Evolutionary conservation across 1,139 yeast genomes (phyloP).

Genomic region (Yamadazyma dushanensis): DNA sequence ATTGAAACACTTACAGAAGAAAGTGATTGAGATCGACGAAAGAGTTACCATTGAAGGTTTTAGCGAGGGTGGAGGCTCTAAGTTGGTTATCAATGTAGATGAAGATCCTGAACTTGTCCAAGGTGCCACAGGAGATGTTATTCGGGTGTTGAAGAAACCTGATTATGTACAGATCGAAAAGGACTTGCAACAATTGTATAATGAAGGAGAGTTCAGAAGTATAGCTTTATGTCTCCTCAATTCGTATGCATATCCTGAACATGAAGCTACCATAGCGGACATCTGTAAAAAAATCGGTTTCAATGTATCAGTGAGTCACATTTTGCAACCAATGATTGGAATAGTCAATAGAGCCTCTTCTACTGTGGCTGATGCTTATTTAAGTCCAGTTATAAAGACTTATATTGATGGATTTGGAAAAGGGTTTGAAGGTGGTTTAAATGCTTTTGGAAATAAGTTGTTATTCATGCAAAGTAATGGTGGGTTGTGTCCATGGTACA

Average conservation of each 20-base stretch:
- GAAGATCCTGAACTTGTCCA: constrained; percentile 25
- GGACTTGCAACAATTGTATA: constrained; percentile 26
- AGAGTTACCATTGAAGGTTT: constrained; percentile 41
- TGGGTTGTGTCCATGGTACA: constrained; percentile 50
- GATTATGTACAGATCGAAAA: constrained; percentile 25
- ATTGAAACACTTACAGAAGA: constrained; percentile 34
- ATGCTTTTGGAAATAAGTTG: constrained; percentile 42
- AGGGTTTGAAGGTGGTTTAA: constrained; percentile 47
- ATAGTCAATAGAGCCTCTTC: constrained; percentile 45
- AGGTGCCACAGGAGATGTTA: constrained; percentile 39
- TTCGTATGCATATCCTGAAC: constrained; percentile 42
- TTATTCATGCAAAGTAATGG: constrained; percentile 52
- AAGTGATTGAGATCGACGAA: constrained; percentile 41
- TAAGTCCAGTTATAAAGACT: constrained; percentile 37
- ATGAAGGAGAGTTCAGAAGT: constrained; percentile 28
- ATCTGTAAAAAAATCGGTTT: constrained; percentile 40
- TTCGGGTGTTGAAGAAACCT: constrained; percentile 33
- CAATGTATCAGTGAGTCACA: constrained; percentile 40
- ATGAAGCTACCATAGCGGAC: constrained; percentile 36
- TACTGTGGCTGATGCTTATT: constrained; percentile 47
- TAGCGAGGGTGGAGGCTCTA: constrained; percentile 44
- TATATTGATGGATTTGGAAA: constrained; percentile 39
- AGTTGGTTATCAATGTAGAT: constrained; percentile 18
- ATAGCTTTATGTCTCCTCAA: constrained; percentile 43
- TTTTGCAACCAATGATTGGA: constrained; percentile 47